Percentiles rank a stretch among this genome's conserved stretches.
These are phyloP conservation scores for Saussurea involucrata DNA, from an alignment of 129 eudicot species.

Conservation along the genomic window DNA sequence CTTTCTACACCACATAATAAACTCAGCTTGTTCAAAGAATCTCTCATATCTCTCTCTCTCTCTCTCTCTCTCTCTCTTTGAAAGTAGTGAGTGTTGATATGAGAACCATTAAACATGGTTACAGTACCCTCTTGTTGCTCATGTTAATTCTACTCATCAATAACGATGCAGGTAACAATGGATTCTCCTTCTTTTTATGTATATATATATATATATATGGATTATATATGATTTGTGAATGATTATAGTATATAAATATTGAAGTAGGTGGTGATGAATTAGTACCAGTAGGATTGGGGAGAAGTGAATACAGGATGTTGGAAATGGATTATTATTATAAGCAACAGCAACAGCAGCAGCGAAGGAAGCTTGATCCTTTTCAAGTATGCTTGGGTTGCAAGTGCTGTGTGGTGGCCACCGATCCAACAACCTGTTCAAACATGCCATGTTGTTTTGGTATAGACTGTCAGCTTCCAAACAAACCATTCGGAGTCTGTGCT, in stretches of 20 bases:
- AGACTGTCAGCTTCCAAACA: slow-evolving; percentile 53
- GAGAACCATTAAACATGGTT: background rate
- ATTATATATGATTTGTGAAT: background rate
- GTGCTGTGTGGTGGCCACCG: slow-evolving; percentile 30
- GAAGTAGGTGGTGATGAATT: background rate
- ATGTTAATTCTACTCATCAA: slow-evolving; percentile 13
- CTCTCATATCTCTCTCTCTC: slow-evolving; percentile 15
- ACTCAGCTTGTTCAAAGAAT: slow-evolving; percentile 1
- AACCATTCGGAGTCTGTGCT: slow-evolving; percentile 50
- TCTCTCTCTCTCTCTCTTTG: background rate
- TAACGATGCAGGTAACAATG: slow-evolving; percentile 14
- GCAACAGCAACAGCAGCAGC: background rate
- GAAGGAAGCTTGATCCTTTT: slow-evolving; percentile 37
- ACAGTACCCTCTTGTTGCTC: slow-evolving; percentile 17
- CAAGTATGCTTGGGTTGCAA: slow-evolving; percentile 45
- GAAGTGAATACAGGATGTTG: background rate
- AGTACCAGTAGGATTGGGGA: slow-evolving; percentile 1
- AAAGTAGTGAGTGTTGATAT: background rate
- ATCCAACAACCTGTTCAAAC: slow-evolving; percentile 39
- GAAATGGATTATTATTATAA: background rate
- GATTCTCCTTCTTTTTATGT: background rate
- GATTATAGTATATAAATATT: background rate
- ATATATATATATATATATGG: background rate
- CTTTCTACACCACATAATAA: slow-evolving; percentile 26
- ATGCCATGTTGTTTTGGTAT: slow-evolving; percentile 51